A percentile compares a stretch with the other conserved stretches of the same genome.
phyloP scores from a whole-genome alignment of 441 rosid species.

The Erysimum cheiri region DNA sequence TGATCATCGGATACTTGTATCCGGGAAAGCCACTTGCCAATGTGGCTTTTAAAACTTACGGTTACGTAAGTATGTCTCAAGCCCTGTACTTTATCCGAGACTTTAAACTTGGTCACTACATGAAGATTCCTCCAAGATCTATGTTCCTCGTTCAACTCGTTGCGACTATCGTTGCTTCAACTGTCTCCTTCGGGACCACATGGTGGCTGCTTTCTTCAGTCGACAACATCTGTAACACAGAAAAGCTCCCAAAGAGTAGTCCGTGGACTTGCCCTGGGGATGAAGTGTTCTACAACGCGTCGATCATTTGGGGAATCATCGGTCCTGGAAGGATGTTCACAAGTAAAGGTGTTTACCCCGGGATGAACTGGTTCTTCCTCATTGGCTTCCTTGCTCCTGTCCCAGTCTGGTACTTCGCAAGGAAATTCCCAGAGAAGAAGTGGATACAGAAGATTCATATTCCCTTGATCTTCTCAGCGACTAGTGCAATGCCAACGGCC shows the following conservation, averaged over 20 bases:
- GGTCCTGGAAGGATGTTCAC: constrained; percentile 89
- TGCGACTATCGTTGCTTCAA: constrained; percentile 67
- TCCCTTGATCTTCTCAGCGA: constrained; percentile 63
- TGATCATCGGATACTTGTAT: constrained; percentile 72
- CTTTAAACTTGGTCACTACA: constrained; percentile 85
- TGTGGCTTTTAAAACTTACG: constrained; percentile 82
- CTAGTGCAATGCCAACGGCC: constrained; percentile 59
- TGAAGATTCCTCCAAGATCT: constrained; percentile 83
- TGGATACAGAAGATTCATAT: constrained; percentile 68
- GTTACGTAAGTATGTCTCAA: constrained; percentile 77
- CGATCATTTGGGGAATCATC: constrained; percentile 91
- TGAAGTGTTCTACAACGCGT: constrained; percentile 78
- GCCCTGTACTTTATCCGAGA: constrained; percentile 62
- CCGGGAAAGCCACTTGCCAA: constrained; percentile 87
- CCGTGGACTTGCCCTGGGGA: constrained; percentile 87
- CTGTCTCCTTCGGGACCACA: constrained; percentile 64
- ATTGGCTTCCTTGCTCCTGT: constrained; percentile 72
- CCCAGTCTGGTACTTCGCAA: constrained; percentile 66
- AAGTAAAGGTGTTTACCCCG: constrained; percentile 55
- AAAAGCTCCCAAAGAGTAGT: constrained; percentile 64
- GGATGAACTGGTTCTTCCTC: constrained; percentile 83
- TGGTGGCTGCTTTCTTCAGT: constrained; percentile 75
- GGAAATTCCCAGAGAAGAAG: constrained; percentile 68
- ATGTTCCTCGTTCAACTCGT: constrained; percentile 75
- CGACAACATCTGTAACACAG: constrained; percentile 59